These are phyloP conservation scores for Septoria linicola DNA, from an alignment of 2,329 filamentous ascomycete genomes.

Conservation along the genomic window DNA sequence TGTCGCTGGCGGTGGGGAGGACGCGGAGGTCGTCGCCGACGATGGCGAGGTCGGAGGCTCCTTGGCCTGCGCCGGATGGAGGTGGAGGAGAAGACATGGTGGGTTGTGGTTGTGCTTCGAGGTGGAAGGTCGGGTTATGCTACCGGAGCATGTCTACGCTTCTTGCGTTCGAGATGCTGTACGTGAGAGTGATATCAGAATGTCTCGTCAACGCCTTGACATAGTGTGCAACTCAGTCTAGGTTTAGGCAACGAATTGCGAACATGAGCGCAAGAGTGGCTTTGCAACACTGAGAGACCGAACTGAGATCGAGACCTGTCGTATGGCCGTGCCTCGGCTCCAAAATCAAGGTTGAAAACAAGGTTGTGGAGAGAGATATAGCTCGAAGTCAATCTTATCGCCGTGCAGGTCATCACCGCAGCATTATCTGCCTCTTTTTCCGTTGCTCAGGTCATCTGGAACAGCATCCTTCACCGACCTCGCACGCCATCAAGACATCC, in stretches of 20 bases:
- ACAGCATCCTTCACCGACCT: too few species aligned
- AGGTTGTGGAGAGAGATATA: background rate
- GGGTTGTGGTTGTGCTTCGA: background rate
- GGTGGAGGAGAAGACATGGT: slow-evolving; percentile 15
- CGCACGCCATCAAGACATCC: too few species aligned
- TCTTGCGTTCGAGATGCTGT: background rate
- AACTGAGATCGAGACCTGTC: background rate
- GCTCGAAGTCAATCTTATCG: too few species aligned
- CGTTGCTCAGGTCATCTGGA: too few species aligned
- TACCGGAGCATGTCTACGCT: background rate
- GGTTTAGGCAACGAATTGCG: too few species aligned
- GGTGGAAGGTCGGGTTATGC: background rate
- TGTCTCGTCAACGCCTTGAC: background rate
- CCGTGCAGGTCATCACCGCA: too few species aligned
- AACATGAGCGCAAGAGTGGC: too few species aligned
- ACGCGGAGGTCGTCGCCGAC: slow-evolving; percentile 47
- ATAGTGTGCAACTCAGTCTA: too few species aligned
- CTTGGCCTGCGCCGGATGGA: slow-evolving; percentile 4
- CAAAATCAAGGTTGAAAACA: background rate
- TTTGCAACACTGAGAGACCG: background rate
- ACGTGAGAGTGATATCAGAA: background rate
- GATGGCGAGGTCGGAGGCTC: slow-evolving; percentile 46
- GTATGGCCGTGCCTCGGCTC: background rate
- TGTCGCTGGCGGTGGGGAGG: slow-evolving; percentile 47
- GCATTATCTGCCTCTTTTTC: too few species aligned